Percentiles rank a stretch among this genome's conserved stretches.
These are phyloP conservation scores for Carex sylvatica DNA, from an alignment of 202 grass and related monocot genomes.

Conservation along the genomic window DNA sequence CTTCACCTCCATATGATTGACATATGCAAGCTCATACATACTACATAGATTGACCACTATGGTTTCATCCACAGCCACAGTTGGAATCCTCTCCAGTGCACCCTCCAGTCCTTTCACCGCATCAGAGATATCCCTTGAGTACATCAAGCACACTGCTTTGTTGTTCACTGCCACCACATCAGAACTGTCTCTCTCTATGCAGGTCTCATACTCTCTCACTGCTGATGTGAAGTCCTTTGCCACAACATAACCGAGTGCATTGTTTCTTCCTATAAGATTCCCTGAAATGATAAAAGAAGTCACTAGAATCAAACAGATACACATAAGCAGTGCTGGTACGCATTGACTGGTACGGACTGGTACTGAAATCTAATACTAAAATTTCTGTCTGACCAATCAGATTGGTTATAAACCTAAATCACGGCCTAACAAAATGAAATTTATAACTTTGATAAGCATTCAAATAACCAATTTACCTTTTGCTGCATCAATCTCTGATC, in stretches of 20 bases:
- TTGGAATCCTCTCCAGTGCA: constrained; percentile 72
- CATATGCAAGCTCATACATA: constrained; percentile 93
- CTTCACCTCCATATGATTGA: constrained; percentile 80
- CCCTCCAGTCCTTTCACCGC: constrained; percentile 88
- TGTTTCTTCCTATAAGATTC: constrained; percentile 73
- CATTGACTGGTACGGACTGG: not conserved
- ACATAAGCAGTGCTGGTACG: not conserved
- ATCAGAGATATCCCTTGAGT: constrained; percentile 81
- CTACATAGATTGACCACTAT: constrained; percentile 90
- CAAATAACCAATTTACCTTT: constrained; percentile 21
- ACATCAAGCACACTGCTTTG: constrained; percentile 93
- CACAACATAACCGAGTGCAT: constrained; percentile 66
- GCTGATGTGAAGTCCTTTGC: constrained; percentile 77
- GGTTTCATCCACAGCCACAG: constrained; percentile 72
- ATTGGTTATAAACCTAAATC: not conserved
- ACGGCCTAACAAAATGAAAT: not conserved
- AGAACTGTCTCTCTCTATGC: constrained; percentile 60
- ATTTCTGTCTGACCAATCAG: not conserved
- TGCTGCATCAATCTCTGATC: not conserved
- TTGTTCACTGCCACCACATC: constrained; percentile 88
- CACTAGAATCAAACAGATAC: not conserved
- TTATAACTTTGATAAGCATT: constrained; percentile 1
- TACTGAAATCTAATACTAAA: not conserved
- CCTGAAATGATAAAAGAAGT: constrained; percentile 20
- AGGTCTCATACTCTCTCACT: constrained; percentile 89